Evolutionary conservation across 805 yeast genomes (phyloP).

Genomic region (Saccharomycodes ludwigii): DNA sequence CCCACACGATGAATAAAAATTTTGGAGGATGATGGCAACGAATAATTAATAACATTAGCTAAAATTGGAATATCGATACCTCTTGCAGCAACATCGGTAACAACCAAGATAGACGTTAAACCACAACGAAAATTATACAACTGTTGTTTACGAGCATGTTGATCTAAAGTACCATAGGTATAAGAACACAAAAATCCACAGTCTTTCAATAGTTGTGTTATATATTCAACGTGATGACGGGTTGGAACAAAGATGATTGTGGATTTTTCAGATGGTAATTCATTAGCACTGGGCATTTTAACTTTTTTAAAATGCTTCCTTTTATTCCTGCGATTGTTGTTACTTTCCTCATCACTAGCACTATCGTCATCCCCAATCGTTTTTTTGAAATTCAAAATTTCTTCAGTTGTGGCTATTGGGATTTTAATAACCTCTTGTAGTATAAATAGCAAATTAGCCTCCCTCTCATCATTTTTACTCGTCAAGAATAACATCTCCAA

Average conservation of each 20-base stretch:
- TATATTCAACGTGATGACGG: slow-evolving; percentile 92
- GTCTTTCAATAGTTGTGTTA: slow-evolving; percentile 53
- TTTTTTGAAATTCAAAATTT: slow-evolving; percentile 30
- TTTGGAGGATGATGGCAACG: slow-evolving; percentile 85
- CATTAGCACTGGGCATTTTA: slow-evolving; percentile 64
- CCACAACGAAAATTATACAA: slow-evolving; percentile 77
- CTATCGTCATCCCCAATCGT: slow-evolving; percentile 42
- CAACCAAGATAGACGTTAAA: slow-evolving; percentile 75
- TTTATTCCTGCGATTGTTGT: slow-evolving; percentile 14
- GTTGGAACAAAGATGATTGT: slow-evolving; percentile 95
- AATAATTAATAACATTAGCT: slow-evolving; percentile 87
- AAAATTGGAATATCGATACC: slow-evolving; percentile 97
- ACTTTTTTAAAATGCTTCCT: slow-evolving; percentile 28
- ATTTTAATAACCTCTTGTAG: slow-evolving; percentile 75
- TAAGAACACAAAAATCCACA: slow-evolving; percentile 82
- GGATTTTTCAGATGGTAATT: slow-evolving; percentile 71
- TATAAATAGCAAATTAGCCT: slow-evolving; percentile 67
- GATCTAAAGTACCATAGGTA: slow-evolving; percentile 91
- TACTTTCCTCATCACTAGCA: slow-evolving; percentile 28
- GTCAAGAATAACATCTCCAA: slow-evolving; percentile 82
- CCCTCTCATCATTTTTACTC: slow-evolving; percentile 75
- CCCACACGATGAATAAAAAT: slow-evolving; percentile 96
- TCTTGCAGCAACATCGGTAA: slow-evolving; percentile 97
- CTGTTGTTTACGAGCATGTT: slow-evolving; percentile 86
- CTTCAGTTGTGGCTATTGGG: slow-evolving; percentile 68